Conservation (phyloP, 208 protist species). For the Angomonas ambiguus region DNA sequence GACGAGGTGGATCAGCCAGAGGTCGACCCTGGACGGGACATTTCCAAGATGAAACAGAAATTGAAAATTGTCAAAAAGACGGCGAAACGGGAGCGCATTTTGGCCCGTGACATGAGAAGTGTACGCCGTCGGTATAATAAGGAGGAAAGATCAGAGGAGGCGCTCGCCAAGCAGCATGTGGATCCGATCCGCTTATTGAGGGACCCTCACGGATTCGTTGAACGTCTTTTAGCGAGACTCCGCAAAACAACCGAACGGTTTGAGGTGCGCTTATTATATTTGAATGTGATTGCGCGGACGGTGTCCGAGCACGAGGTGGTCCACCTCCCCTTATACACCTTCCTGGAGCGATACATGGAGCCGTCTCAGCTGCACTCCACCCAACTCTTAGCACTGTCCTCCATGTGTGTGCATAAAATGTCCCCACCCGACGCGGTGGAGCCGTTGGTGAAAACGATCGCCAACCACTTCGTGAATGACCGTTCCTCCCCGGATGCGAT, state of each 20-base stretch:
- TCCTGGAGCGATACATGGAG: slow-evolving; percentile 95
- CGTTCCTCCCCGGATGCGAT: slow-evolving; percentile 90
- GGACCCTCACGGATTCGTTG: slow-evolving; percentile 94
- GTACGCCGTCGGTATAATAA: slow-evolving; percentile 85
- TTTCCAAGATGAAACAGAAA: slow-evolving; percentile 90
- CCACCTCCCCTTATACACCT: slow-evolving; percentile 96
- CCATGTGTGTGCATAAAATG: slow-evolving; percentile 94
- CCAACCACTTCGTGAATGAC: slow-evolving; percentile 96
- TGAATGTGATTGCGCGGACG: slow-evolving; percentile 95
- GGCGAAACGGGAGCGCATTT: slow-evolving; percentile 73
- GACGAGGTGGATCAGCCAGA: slow-evolving; percentile 64
- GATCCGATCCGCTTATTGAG: slow-evolving; percentile 94
- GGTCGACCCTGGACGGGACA: slow-evolving; percentile 69
- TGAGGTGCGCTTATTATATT: slow-evolving; percentile 93
- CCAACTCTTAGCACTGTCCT: slow-evolving; percentile 91
- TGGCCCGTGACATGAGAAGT: slow-evolving; percentile 68
- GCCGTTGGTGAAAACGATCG: slow-evolving; percentile 91
- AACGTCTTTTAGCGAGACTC: slow-evolving; percentile 92
- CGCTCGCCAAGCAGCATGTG: slow-evolving; percentile 83
- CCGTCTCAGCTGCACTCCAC: slow-evolving; percentile 96
- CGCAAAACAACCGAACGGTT: slow-evolving; percentile 92
- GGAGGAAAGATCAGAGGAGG: slow-evolving; percentile 69
- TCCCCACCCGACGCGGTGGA: slow-evolving; percentile 92
- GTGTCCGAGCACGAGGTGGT: slow-evolving; percentile 95
- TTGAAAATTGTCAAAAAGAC: slow-evolving; percentile 92